Conservation (phyloP, 2,329 filamentous ascomycete species). For the Plenodomus tracheiphilus region DNA sequence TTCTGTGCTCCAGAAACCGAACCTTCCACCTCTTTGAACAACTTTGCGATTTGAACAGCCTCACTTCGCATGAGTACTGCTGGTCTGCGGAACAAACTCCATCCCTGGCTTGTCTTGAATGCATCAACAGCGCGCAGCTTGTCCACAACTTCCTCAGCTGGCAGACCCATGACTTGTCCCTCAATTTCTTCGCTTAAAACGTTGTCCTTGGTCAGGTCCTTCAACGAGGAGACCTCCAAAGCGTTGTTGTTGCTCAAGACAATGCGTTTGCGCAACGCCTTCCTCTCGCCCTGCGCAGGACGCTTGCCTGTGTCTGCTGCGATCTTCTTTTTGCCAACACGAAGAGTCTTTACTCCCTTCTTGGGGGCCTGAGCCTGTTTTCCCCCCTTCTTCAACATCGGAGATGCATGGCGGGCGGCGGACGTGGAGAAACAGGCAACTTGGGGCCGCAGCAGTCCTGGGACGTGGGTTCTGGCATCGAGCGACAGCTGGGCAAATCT, state of each 20-base stretch:
- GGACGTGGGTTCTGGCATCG: conserved; percentile 26
- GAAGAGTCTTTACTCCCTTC: conserved; percentile 45
- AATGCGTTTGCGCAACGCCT: conserved; percentile 83
- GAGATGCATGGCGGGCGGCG: conserved; percentile 30
- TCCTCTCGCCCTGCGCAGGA: conserved; percentile 77
- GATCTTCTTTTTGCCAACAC: conserved; percentile 46
- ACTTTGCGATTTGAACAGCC: conserved; percentile 69
- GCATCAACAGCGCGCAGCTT: conserved; percentile 80
- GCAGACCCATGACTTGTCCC: conserved; percentile 71
- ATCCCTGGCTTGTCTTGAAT: conserved; percentile 88
- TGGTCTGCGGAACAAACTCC: conserved; percentile 82
- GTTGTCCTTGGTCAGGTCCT: conserved; percentile 62
- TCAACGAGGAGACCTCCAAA: conserved; percentile 71
- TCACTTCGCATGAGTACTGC: conserved; percentile 78
- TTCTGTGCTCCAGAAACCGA: conserved; percentile 55
- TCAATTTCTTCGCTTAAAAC: conserved; percentile 49
- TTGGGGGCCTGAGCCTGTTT: conserved; percentile 33
- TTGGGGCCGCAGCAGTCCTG: conserved; percentile 30
- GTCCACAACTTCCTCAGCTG: conserved; percentile 72
- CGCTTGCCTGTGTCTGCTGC: conserved; percentile 51
- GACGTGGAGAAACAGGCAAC: conserved; percentile 43
- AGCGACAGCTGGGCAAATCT: conserved; percentile 37
- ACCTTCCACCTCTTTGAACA: conserved; percentile 56
- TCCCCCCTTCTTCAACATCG: conserved; percentile 34
- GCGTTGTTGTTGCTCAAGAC: conserved; percentile 95